A percentile compares a stretch with the other conserved stretches of the same genome.
Conservation (phyloP, 2,329 filamentous ascomycete species). For the Zymoseptoria tritici region DNA sequence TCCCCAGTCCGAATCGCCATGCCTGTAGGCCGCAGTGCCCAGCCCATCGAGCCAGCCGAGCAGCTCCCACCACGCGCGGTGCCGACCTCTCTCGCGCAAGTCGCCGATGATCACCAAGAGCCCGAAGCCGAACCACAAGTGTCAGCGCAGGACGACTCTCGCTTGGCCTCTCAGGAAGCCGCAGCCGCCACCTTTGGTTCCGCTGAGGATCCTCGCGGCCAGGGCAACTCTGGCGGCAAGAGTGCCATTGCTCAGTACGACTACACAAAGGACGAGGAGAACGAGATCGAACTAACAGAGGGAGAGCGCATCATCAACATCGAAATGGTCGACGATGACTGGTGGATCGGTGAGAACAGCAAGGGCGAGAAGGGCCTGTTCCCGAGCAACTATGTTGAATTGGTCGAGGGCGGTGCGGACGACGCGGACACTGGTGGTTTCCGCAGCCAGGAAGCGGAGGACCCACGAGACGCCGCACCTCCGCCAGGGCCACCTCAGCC, state of each 20-base stretch:
- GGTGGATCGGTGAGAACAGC: conserved; percentile 94
- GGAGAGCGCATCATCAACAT: conserved; percentile 85
- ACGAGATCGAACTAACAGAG: conserved; percentile 85
- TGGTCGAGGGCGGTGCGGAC: conserved; percentile 51
- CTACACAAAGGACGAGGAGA: conserved; percentile 96
- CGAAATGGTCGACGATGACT: conserved; percentile 95
- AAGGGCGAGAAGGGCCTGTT: conserved; percentile 82
- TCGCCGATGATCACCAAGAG: conserved; percentile 57
- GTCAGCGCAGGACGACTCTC: conserved; percentile 47
- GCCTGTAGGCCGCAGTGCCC: conserved; percentile 63
- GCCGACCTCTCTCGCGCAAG: conserved; percentile 57
- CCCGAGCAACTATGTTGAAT: conserved; percentile 93
- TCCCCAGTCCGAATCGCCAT: conserved; percentile 83
- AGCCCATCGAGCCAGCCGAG: conserved; percentile 46
- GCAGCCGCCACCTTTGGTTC: conserved; percentile 39
- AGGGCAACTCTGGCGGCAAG: conserved; percentile 47
- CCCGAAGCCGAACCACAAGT: conserved; percentile 57
- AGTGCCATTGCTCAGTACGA: conserved; percentile 82
- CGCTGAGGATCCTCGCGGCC: conserved; percentile 33
- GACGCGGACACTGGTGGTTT: conserved; percentile 37
- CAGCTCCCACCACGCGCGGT: conserved; percentile 47
- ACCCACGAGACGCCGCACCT: conserved; percentile 7
- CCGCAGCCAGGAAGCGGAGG: conserved; percentile 31
- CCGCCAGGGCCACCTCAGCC: conserved; percentile 25
- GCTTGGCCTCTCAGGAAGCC: conserved; percentile 46